A percentile compares a stretch with the other conserved stretches of the same genome.
Conservation (phyloP, 176 grass and related monocot species). For the Triticum dicoccoides region DNA sequence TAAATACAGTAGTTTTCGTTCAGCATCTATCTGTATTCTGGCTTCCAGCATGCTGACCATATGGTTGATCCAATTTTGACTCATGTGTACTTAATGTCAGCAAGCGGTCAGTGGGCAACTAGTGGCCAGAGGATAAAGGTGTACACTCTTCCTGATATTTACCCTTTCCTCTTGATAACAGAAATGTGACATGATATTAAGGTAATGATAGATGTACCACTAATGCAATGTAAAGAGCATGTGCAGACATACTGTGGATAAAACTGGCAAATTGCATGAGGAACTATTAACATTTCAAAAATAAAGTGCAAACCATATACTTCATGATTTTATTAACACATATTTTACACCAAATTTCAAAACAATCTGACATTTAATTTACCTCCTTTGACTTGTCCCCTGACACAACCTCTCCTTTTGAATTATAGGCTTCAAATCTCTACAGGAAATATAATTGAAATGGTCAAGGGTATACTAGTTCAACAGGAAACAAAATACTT, state of each 20-base stretch:
- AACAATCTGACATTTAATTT: constrained; percentile 20
- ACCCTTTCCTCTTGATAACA: neutral
- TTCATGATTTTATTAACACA: neutral
- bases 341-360: constrained; percentile 16
- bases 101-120: too few relatives aligned
- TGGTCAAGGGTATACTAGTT: neutral
- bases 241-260: neutral
- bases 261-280: neutral
- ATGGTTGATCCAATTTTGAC: too few relatives aligned
- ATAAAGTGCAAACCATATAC: neutral
- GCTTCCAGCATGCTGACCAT: too few relatives aligned
- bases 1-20: too few relatives aligned
- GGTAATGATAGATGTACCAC: neutral
- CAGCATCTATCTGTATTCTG: too few relatives aligned
- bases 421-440: constrained; percentile 96
- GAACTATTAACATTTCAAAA: neutral
- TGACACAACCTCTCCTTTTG: constrained; percentile 73
- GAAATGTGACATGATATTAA: neutral
- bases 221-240: neutral
- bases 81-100: too few relatives aligned
- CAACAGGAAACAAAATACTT: constrained; percentile 4
- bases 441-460: constrained; percentile 42
- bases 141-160: neutral
- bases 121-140: too few relatives aligned
- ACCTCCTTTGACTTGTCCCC: constrained; percentile 95